phyloP scores from a whole-genome alignment of 2,329 filamentous ascomycete genomes.

The Pyricularia grisea region DNA sequence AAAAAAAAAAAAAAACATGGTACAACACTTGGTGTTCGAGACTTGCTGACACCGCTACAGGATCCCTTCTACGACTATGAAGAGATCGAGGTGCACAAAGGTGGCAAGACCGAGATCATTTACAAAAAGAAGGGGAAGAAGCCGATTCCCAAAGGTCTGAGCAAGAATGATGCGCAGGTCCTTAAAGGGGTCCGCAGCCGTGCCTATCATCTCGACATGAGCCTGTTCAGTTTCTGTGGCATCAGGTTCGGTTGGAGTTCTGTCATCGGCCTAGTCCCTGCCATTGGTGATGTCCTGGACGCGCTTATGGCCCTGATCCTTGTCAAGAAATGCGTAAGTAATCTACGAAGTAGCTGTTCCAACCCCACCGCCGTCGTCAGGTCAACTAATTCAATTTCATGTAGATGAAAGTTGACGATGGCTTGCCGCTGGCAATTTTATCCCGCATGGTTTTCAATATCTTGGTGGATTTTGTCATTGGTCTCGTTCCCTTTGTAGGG shows the following conservation, averaged over 20 bases:
- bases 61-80: conserved; percentile 93
- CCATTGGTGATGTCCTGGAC: conserved; percentile 69
- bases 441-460: conserved; percentile 76
- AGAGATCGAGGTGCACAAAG: conserved; percentile 55
- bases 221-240: conserved; percentile 71
- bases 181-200: conserved; percentile 79
- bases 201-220: conserved; percentile 79
- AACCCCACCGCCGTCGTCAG: background rate
- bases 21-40: background rate
- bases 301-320: conserved; percentile 67
- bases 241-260: conserved; percentile 84
- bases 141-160: conserved; percentile 73
- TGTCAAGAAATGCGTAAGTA: conserved; percentile 50
- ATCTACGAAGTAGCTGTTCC: background rate
- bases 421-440: conserved; percentile 53
- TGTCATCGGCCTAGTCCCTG: conserved; percentile 75
- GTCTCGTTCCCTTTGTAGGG: conserved; percentile 67
- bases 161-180: conserved; percentile 69
- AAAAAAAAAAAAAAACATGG: background rate
- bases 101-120: conserved; percentile 68
- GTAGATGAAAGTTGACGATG: conserved; percentile 57
- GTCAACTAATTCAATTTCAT: background rate
- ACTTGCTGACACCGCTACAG: conserved; percentile 30
- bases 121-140: conserved; percentile 88
- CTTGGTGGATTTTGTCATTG: conserved; percentile 61